Percentiles rank a stretch among this genome's conserved stretches.
Evolutionary conservation across 192 early-diverging fungal species (phyloP).

Genomic region (Thamnidium elegans): DNA sequence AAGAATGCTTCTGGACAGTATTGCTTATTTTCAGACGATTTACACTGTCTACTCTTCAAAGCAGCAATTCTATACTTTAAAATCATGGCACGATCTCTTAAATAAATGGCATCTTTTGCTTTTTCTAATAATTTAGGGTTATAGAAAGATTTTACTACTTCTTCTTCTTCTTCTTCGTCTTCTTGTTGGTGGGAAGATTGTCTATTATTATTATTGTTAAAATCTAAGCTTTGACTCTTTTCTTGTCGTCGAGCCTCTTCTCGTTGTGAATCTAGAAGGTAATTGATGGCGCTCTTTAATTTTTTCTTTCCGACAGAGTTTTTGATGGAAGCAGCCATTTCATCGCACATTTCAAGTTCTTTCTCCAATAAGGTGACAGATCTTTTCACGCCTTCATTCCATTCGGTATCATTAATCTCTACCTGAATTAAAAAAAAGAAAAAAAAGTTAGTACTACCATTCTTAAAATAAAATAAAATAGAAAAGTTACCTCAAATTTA

Average conservation of each 20-base stretch:
- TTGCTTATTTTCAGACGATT: conserved; percentile 76
- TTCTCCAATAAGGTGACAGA: conserved; percentile 72
- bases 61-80: conserved; percentile 82
- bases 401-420: conserved; percentile 87
- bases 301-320: conserved; percentile 72
- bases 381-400: conserved; percentile 86
- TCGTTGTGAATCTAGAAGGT: conserved; percentile 69
- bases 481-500: conserved; percentile 75
- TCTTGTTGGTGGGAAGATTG: conserved; percentile 20
- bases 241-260: conserved; percentile 43
- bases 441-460: neutral
- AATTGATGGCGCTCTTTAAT: conserved; percentile 80
- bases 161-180: conserved; percentile 41
- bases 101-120: conserved; percentile 75
- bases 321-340: conserved; percentile 70
- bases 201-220: conserved; percentile 47
- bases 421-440: conserved; percentile 42
- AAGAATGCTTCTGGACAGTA: conserved; percentile 95
- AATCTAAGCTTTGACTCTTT: conserved; percentile 4
- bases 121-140: conserved; percentile 72
- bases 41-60: conserved; percentile 78
- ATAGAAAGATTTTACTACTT: conserved; percentile 61
- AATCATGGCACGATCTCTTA: conserved; percentile 73
- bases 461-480: neutral
- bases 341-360: conserved; percentile 75